Base-by-base conservation (phyloP, 176 grass and related monocot genomes). In the Elaeis guineensis region DNA sequence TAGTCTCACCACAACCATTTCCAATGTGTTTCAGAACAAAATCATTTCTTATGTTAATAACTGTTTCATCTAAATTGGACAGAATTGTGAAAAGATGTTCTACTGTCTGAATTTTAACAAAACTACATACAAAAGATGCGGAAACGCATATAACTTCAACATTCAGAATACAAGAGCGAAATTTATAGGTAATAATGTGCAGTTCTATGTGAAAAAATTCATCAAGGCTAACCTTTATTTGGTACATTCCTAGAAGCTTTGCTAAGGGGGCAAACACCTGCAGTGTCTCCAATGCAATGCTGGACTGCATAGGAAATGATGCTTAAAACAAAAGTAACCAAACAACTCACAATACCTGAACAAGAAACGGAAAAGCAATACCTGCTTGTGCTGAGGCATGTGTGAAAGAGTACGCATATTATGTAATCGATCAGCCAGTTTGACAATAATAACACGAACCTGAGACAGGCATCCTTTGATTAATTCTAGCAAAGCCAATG, bases 371-470 rank as follows among this genome's bases (percentile, higher is more conserved):
- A 64, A 61, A 73, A 50, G 2, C 35, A 58, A 58, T 77, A 97
- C 93, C 81, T 97, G 93, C 66, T 97, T 97, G 73, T 97, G 84
- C 21, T 57, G 87, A 54, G 93, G 93, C 93, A 97, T 97, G 72
- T 97, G 93, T 61, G 81, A 80, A 49, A 97, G 93, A 51, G 93
- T 97, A 64, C 93, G 93, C 93, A 97, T 97, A 59, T 97, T 97
- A 70, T 97, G 93, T 69, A 97, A 78, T 70, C 93, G 82, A 59
- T 97, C 93, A 53, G 93, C 93, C 67, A 97, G 70, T 85, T 97
- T 97, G 67, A 97, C 87, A 78, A 97, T 97, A 72, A 91, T 85
- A 57, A 97, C 93, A 67, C 93, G 87, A 83, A 91, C 93, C 93
- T 97, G 60, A 44, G 6, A 85, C 1, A 62, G 78, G 16, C 32